These are phyloP conservation scores for Aegilops longissima DNA, from an alignment of 176 grass and related monocot species.

Conservation along the genomic window DNA sequence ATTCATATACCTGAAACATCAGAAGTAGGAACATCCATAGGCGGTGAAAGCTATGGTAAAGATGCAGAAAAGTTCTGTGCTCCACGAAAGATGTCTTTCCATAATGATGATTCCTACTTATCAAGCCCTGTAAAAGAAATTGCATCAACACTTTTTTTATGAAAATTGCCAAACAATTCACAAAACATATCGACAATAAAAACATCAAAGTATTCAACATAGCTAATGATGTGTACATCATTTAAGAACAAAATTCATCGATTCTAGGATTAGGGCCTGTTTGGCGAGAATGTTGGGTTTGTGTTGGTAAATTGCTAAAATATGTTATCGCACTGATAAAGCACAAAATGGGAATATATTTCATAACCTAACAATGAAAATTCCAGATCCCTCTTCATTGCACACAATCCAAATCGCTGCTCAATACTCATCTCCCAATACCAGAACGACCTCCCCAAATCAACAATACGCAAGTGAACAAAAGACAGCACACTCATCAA, in stretches of 20 bases:
- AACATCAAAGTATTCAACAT: neutral
- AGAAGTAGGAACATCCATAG: constrained; percentile 96
- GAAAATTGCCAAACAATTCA: neutral
- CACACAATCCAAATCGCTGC: neutral
- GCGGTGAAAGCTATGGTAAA: constrained; percentile 98
- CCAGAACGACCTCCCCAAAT: neutral
- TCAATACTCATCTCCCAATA: neutral
- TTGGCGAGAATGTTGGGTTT: neutral
- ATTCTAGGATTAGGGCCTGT: neutral
- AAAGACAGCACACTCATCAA: neutral
- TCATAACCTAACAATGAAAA: neutral
- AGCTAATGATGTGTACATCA: neutral
- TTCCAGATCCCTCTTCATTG: neutral
- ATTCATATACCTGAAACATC: constrained; percentile 81
- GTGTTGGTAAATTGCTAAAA: neutral
- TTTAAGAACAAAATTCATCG: neutral
- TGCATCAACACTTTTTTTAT: neutral
- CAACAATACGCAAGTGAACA: neutral
- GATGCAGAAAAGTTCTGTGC: constrained; percentile 93
- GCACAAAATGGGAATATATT: neutral
- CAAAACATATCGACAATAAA: neutral
- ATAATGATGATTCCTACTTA: constrained; percentile 68
- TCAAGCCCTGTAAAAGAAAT: constrained; percentile 49
- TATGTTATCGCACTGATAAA: neutral
- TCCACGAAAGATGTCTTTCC: constrained; percentile 98